A percentile compares a stretch with the other conserved stretches of the same genome.
Evolutionary conservation across 148 eudicot species (phyloP).

Genomic region (Persicaria tinctoria): DNA sequence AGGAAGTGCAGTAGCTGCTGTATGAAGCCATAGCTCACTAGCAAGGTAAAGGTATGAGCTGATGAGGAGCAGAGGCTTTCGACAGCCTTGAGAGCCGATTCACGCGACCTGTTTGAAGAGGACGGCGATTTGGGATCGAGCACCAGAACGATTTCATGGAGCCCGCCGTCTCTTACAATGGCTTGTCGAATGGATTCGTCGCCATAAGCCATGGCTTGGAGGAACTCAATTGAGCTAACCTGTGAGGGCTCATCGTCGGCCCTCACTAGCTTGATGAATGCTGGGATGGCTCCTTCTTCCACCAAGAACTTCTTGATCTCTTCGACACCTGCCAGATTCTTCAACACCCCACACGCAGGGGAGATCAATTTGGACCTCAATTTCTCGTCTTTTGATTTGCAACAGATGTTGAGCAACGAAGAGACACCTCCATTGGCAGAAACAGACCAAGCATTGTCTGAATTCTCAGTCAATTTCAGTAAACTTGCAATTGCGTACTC

Average conservation of each 20-base stretch:
- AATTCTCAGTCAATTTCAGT: constrained; percentile 56
- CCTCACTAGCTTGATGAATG: constrained; percentile 36
- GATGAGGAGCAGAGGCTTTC: constrained; percentile 42
- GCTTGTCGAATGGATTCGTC: constrained; percentile 39
- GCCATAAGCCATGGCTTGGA: constrained; percentile 45
- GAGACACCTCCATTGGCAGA: constrained; percentile 89
- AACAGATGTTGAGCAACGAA: constrained; percentile 43
- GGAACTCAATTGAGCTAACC: constrained; percentile 45
- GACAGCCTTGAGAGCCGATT: constrained; percentile 48
- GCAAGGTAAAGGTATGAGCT: constrained; percentile 22
- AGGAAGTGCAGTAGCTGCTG: constrained; percentile 52
- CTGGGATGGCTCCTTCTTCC: constrained; percentile 54
- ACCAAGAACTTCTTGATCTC: constrained; percentile 79
- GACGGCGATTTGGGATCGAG: constrained; percentile 45
- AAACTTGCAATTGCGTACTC: constrained; percentile 42
- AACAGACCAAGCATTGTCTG: constrained; percentile 80
- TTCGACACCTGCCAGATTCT: constrained; percentile 63
- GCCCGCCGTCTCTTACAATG: constrained; percentile 45
- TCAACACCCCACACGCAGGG: constrained; percentile 58
- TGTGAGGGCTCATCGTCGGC: constrained; percentile 47
- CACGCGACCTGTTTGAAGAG: constrained; percentile 43
- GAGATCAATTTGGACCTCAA: constrained; percentile 32
- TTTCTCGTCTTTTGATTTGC: constrained; percentile 13
- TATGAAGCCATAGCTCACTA: constrained; percentile 50
- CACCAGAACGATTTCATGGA: constrained; percentile 35